A percentile compares a stretch with the other conserved stretches of the same genome.
Evolutionary conservation across 805 yeast genomes (phyloP).

Genomic region (Scheffersomyces lignosus): DNA sequence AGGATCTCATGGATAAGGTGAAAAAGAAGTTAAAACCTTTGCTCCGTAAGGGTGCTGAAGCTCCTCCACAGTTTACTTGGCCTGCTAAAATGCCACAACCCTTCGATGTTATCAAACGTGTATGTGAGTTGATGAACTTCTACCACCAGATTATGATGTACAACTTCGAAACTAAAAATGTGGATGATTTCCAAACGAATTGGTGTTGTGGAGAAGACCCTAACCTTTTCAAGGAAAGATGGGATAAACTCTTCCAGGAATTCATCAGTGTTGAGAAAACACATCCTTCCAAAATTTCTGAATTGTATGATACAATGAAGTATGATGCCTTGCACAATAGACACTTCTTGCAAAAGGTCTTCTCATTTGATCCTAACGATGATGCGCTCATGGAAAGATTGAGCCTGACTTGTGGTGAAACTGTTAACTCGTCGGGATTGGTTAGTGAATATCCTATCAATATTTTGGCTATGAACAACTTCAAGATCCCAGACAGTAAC

Average conservation of each 20-base stretch:
- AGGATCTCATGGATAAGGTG: slow-evolving; percentile 95
- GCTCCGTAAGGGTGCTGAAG: slow-evolving; percentile 91
- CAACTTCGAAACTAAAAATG: slow-evolving; percentile 69
- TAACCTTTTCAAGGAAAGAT: slow-evolving; percentile 82
- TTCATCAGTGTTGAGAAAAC: slow-evolving; percentile 92
- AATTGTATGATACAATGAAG: slow-evolving; percentile 96
- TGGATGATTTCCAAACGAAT: slow-evolving; percentile 62
- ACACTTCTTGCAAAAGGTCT: slow-evolving; percentile 79
- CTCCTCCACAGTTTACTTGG: slow-evolving; percentile 98
- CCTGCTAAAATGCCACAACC: slow-evolving; percentile 99
- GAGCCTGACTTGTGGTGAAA: slow-evolving; percentile 43
- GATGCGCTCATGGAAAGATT: slow-evolving; percentile 32
- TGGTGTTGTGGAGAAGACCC: slow-evolving; percentile 99
- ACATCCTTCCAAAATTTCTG: slow-evolving; percentile 95
- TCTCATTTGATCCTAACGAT: slow-evolving; percentile 58
- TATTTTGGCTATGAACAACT: slow-evolving; percentile 72
- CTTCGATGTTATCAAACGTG: slow-evolving; percentile 87
- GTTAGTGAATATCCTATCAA: slow-evolving; percentile 75
- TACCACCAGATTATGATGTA: slow-evolving; percentile 81
- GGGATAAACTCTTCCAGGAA: slow-evolving; percentile 95
- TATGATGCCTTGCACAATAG: slow-evolving; percentile 96
- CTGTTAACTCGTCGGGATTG: slow-evolving; percentile 50
- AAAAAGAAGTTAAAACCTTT: slow-evolving; percentile 94
- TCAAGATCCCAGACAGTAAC: slow-evolving; percentile 53
- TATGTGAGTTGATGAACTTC: slow-evolving; percentile 92